phyloP scores from a whole-genome alignment of 1,284 basidiomycete species.

The Polyporus tsugae region DNA sequence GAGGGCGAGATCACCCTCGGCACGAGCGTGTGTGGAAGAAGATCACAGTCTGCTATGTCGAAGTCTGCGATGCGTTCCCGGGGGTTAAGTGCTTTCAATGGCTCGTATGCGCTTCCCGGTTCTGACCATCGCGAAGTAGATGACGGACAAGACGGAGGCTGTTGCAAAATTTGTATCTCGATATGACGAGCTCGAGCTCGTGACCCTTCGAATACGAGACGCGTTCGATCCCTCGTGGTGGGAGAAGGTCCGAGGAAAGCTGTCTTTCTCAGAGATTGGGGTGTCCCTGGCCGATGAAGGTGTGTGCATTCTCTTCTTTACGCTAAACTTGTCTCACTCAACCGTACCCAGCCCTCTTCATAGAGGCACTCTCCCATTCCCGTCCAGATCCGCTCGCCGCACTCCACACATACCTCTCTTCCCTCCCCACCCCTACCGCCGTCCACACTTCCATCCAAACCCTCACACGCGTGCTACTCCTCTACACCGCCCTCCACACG shows the following conservation, averaged over 20 bases:
- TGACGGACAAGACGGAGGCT: conserved; percentile 61
- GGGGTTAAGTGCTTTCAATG: conserved; percentile 57
- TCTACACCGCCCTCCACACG: conserved; percentile 66
- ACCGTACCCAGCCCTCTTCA: conserved; percentile 39
- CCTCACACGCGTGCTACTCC: conserved; percentile 75
- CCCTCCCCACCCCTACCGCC: conserved; percentile 83
- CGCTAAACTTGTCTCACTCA: neutral
- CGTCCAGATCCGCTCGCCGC: conserved; percentile 51
- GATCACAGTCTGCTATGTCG: conserved; percentile 73
- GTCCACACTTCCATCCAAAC: conserved; percentile 68
- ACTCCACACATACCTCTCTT: conserved; percentile 68
- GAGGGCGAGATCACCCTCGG: conserved; percentile 73
- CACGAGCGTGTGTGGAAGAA: conserved; percentile 69
- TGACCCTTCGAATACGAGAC: conserved; percentile 71
- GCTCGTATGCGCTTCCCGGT: neutral
- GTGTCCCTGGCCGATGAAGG: conserved; percentile 64
- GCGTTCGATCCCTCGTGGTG: conserved; percentile 79
- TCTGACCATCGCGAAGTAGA: conserved; percentile 47
- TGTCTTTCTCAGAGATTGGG: conserved; percentile 41
- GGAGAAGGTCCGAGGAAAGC: conserved; percentile 50
- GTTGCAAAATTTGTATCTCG: conserved; percentile 53
- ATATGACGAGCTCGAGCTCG: conserved; percentile 63
- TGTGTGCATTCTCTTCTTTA: conserved; percentile 35
- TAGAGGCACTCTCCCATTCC: conserved; percentile 27
- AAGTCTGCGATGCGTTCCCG: conserved; percentile 66